Evolutionary conservation across 2,329 filamentous ascomycete genomes (phyloP), one percentile per base, ranked within the genome.

Genomic region (Phoma sp.): DNA sequence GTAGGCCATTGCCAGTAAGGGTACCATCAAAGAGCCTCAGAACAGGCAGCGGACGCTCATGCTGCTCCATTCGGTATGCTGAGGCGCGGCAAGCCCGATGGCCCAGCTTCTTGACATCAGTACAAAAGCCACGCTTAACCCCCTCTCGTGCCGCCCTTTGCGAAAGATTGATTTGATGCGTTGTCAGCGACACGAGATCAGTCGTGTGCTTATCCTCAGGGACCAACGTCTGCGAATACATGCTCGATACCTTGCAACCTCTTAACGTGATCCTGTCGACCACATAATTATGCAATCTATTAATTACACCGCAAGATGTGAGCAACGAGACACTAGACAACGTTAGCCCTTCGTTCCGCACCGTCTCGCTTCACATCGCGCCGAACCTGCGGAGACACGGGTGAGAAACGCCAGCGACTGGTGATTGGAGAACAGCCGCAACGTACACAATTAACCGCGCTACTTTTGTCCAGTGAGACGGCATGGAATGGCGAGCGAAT

Each of bases 371-470:
- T 51, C 52, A 55, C 42, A 49, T 24, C 40, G 52, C 35, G 47
- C 52, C 52, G 47, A 51, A 47, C 42, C 52, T 43, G 47, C 43
- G 40, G 56, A 47, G 47, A 43, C 27, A 44, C 47, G 30, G 38
- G 43, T 41, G 25, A 43, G 33, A 35, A 32, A 36, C 47, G 62
- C 57, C 50, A 55, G 47, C 18, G 23, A 10, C 7, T 47, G 40
- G 39, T 57, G 52, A 61, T 60, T 60, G 62, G 51, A 52, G 43
- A 42, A 54, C 54, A 60, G 62, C 56, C 64, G 64, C 60, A 53
- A 23, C 22, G 47, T 53, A 47, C 52, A 47, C 44, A 30, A 52
- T 43, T 47, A 51, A 37, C 42, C 53, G 53, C 53, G 52, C 36
- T 37, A 37, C 14, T 46, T 41, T 38, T 18, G 52, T 55, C 30